A percentile compares a stretch with the other conserved stretches of the same genome.
These are phyloP conservation scores for Eragrostis nindensis DNA, from an alignment of 176 grass and related monocot genomes.

Conservation along the genomic window DNA sequence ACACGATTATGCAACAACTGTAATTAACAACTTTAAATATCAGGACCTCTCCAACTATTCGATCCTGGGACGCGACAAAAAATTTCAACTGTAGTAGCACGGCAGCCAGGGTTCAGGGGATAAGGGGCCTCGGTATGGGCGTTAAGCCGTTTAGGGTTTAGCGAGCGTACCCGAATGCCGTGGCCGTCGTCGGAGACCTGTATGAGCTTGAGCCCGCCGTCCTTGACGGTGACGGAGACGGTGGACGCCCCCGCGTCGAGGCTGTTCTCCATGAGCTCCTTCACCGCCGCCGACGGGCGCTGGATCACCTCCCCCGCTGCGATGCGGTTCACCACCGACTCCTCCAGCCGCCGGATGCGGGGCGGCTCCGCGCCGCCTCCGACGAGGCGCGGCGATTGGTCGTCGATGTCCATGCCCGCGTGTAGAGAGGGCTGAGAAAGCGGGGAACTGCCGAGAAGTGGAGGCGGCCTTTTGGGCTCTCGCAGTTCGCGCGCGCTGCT, in stretches of 20 bases:
- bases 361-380: constrained; percentile 49
- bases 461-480: background rate
- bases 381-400: constrained; percentile 7
- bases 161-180: constrained; percentile 67
- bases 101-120: constrained; percentile 1
- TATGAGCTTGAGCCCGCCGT: constrained; percentile 91
- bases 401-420: constrained; percentile 44
- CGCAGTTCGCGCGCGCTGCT: background rate
- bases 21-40: background rate
- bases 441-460: background rate
- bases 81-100: background rate
- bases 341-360: constrained; percentile 69
- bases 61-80: background rate
- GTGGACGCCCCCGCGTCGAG: constrained; percentile 78
- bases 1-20: constrained; percentile 4
- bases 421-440: background rate
- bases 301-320: constrained; percentile 92
- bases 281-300: constrained; percentile 76
- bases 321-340: constrained; percentile 93
- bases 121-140: background rate
- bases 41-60: background rate
- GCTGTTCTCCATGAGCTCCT: constrained; percentile 93
- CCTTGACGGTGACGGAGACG: constrained; percentile 79
- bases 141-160: constrained; percentile 27
- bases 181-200: constrained; percentile 90